Conservation (phyloP, 805 yeast genomes). For the Hermanozyma aechmeae region DNA sequence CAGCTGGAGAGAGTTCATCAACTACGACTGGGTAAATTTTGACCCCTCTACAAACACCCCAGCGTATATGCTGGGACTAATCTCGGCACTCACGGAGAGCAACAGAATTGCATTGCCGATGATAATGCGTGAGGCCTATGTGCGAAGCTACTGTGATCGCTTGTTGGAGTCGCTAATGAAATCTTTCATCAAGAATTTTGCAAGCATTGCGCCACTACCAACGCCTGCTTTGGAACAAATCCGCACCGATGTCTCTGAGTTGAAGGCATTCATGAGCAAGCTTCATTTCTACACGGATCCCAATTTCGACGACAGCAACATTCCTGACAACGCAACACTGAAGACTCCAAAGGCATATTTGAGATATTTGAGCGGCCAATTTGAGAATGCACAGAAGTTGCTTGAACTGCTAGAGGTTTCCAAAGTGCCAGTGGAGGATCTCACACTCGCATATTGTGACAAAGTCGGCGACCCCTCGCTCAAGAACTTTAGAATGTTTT, state of each 20-base stretch:
- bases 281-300: slow-evolving; percentile 36
- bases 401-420: slow-evolving; percentile 61
- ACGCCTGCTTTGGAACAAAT: slow-evolving; percentile 62
- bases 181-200: slow-evolving; percentile 48
- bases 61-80: slow-evolving; percentile 54
- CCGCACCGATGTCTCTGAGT: slow-evolving; percentile 56
- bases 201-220: slow-evolving; percentile 55
- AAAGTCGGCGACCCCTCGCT: slow-evolving; percentile 57
- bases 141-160: slow-evolving; percentile 67
- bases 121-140: slow-evolving; percentile 61
- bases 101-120: slow-evolving; percentile 42
- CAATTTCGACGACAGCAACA: slow-evolving; percentile 19
- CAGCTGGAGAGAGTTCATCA: slow-evolving; percentile 80
- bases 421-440: slow-evolving; percentile 48
- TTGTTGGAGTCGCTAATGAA: slow-evolving; percentile 55
- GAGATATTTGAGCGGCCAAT: slow-evolving; percentile 36
- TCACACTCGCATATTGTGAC: slow-evolving; percentile 57
- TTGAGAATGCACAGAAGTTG: slow-evolving; percentile 45
- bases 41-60: slow-evolving; percentile 62
- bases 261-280: slow-evolving; percentile 45
- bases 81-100: slow-evolving; percentile 35
- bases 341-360: slow-evolving; percentile 18
- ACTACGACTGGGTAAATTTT: slow-evolving; percentile 55
- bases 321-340: slow-evolving; percentile 5
- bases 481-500: slow-evolving; percentile 54